A percentile compares a stretch with the other conserved stretches of the same genome.
Conservation (phyloP, 192 early-diverging fungal species). For the Coemansia pectinata region DNA sequence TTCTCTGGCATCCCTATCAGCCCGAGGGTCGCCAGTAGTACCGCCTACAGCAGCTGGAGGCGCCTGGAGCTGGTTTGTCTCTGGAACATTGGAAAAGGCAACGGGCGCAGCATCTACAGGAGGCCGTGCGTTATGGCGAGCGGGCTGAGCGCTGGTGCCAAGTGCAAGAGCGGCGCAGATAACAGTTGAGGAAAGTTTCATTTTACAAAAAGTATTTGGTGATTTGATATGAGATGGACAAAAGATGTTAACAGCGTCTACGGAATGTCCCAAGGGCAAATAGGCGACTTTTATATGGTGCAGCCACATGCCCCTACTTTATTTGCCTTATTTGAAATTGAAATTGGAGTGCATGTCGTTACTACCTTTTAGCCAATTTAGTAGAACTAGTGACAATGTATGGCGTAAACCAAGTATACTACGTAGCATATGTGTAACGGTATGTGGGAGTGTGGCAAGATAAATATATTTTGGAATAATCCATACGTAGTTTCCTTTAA, state of each 20-base stretch:
- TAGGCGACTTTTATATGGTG: not conserved
- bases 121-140: conserved; percentile 12
- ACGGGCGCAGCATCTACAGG: conserved; percentile 20
- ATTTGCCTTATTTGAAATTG: not conserved
- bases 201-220: not conserved
- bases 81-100: conserved; percentile 17
- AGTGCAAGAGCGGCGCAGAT: conserved; percentile 16
- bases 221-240: not conserved
- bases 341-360: not conserved
- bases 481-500: not conserved
- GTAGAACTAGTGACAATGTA: not conserved
- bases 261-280: not conserved
- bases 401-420: not conserved
- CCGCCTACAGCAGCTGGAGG: not conserved
- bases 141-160: conserved; percentile 27
- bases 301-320: not conserved
- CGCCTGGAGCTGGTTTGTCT: not conserved
- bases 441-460: not conserved
- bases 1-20: conserved; percentile 28
- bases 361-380: not conserved
- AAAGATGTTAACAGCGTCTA: not conserved
- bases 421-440: not conserved
- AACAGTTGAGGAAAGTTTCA: conserved; percentile 25
- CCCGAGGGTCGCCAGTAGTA: not conserved
- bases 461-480: not conserved